Percentiles rank a stretch among this genome's conserved stretches.
Evolutionary conservation across 768 basidiomycete genomes (phyloP).

Genomic region (Myochromella boudieri): DNA sequence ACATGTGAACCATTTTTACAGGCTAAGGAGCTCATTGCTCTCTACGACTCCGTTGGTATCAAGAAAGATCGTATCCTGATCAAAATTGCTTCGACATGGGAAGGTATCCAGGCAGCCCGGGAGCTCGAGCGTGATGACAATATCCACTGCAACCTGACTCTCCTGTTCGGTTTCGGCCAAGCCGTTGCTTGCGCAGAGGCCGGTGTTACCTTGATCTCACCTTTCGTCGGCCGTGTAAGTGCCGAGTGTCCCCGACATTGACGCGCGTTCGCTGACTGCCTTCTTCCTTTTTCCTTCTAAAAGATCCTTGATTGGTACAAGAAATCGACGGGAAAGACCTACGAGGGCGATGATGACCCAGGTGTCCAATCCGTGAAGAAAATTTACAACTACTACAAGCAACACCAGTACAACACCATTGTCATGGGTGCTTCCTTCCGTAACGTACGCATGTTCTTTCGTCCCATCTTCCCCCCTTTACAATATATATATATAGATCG

Average conservation of each 20-base stretch:
- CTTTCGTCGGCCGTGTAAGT: constrained; percentile 96
- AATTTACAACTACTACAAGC: constrained; percentile 99
- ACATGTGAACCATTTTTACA: too few relatives aligned
- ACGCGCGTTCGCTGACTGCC: constrained; percentile 10
- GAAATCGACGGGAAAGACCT: constrained; percentile 82
- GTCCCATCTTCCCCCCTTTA: constrained; percentile 3
- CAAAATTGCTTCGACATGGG: constrained; percentile 99
- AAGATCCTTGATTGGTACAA: constrained; percentile 99
- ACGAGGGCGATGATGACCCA: constrained; percentile 90
- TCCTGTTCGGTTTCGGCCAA: constrained; percentile 98
- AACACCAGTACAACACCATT: constrained; percentile 96
- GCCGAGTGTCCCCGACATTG: constrained; percentile 12
- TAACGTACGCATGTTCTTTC: constrained; percentile 57
- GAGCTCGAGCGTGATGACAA: constrained; percentile 89
- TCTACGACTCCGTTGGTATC: constrained; percentile 94
- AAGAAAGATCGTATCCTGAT: constrained; percentile 93
- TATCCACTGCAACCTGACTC: constrained; percentile 99
- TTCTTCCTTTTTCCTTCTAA: not conserved
- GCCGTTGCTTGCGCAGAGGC: constrained; percentile 99
- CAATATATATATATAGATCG: constrained; percentile 44
- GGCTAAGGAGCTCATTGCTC: constrained; percentile 86
- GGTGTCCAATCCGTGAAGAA: constrained; percentile 94
- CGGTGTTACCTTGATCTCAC: constrained; percentile 96
- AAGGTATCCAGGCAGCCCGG: constrained; percentile 98
- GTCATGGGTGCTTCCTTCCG: constrained; percentile 99